Conservation (phyloP, 208 protist genomes). For the Phytomonas sp. region DNA sequence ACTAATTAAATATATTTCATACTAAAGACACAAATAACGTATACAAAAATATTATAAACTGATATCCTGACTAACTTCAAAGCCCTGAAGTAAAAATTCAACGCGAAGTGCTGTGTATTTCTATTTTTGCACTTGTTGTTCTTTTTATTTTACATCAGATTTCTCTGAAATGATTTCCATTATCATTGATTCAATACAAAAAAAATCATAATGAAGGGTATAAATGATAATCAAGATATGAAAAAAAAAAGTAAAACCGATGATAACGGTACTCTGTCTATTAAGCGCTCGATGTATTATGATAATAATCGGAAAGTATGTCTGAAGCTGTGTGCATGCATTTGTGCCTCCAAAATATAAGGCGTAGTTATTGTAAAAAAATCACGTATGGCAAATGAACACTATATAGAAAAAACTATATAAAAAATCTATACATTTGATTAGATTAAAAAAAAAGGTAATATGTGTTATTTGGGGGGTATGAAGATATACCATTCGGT, state of each 20-base stretch:
- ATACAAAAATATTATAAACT: too few relatives aligned
- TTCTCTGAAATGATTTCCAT: background rate
- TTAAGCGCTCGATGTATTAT: background rate
- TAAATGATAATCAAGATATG: background rate
- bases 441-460: background rate
- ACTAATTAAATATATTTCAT: background rate
- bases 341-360: background rate
- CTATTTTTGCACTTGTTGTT: background rate
- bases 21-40: background rate
- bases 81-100: background rate
- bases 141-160: background rate
- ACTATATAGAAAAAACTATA: background rate
- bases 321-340: background rate
- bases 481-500: slow-evolving; percentile 8
- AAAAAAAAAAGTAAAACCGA: background rate
- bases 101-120: background rate
- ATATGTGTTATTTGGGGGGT: slow-evolving; percentile 1
- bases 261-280: background rate
- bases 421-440: background rate
- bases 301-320: background rate
- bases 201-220: background rate
- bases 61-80: background rate
- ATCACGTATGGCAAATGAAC: background rate
- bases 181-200: background rate
- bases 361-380: background rate